Evolutionary conservation across 352 stramenopile species (phyloP), one percentile per base, ranked within the genome.

Genomic region (Phytophthora chlamydospora): DNA sequence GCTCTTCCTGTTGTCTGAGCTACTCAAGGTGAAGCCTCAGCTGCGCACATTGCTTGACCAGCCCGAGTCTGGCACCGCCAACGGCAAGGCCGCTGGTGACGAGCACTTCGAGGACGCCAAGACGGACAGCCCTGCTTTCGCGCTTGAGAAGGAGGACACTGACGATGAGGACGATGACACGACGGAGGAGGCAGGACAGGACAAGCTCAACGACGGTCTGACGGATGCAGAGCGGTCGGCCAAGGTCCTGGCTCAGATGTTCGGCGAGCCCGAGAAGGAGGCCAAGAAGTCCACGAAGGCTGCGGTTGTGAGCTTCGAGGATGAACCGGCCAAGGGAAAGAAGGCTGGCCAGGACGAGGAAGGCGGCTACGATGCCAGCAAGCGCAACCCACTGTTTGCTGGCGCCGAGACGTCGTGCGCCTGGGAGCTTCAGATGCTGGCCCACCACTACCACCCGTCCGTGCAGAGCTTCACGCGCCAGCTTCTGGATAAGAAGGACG

Each of bases 391-490:
- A 21, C 62, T 94, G 27, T 97, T 82, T 47, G 79, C 91, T 8
- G 80, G 68, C 27, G 85, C 78, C 35, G 85, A 90, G 38, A 79
- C 69, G 14, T 71, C 83, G 51, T 93, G 81, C 39, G 79, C 97
- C 11, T 99, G 96, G 95, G 97, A 99, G 71, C 64, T 98, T 41
- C 78, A 89, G 33, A 70, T 98, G 59, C 68, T 99, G 21, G 63
- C 80, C 19, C 73, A 89, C 61, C 97, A 99, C 76, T 99, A 97
- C 68, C 98, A 99, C 73, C 98, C 98, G 29, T 99, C 97, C 2
- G 97, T 99, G 56, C 76, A 91, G 36, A 81, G 86, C 62, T 98
- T 99, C 54, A 82, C 89, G 0, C 93, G 89, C 33, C 94, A 93
- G 35, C 58, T 98, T 16, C 33, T 96, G 6, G 64, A 72, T 21